Percentiles rank a stretch among this genome's conserved stretches.
Evolutionary conservation across 352 stramenopile genomes (phyloP).

Genomic region (Phytophthora sp.): DNA sequence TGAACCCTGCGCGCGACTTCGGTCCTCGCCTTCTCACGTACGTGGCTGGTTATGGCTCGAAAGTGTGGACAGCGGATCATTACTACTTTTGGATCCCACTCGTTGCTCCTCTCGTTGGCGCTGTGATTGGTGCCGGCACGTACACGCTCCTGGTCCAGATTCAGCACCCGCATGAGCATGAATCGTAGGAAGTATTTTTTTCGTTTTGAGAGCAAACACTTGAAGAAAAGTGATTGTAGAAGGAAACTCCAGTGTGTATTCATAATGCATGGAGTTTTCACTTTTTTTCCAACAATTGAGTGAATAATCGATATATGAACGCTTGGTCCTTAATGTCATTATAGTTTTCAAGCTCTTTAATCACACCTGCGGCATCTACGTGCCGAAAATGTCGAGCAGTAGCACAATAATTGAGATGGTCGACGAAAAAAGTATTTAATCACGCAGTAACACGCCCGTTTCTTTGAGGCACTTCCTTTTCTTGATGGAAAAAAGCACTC

Average conservation of each 20-base stretch:
- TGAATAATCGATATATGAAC: too few relatives aligned
- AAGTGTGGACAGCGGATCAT: conserved; percentile 13
- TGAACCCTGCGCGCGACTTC: conserved; percentile 31
- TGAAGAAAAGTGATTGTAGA: not conserved
- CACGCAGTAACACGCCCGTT: too few relatives aligned
- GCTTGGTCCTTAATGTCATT: too few relatives aligned
- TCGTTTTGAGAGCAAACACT: not conserved
- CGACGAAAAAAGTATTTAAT: too few relatives aligned
- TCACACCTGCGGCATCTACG: too few relatives aligned
- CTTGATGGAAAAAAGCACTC: not conserved
- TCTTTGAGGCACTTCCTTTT: not conserved
- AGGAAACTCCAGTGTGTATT: not conserved
- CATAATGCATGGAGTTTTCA: too few relatives aligned
- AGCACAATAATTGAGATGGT: too few relatives aligned
- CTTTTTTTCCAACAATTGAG: too few relatives aligned
- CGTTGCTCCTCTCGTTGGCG: conserved; percentile 9
- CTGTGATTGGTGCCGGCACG: conserved; percentile 14
- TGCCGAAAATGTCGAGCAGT: too few relatives aligned
- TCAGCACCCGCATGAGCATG: conserved; percentile 22
- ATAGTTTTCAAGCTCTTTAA: too few relatives aligned
- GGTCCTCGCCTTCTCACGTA: conserved; percentile 22
- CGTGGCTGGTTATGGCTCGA: conserved; percentile 22
- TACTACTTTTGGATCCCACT: conserved; percentile 34
- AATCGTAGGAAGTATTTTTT: conserved; percentile 5
- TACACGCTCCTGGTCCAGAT: conserved; percentile 22